Base-by-base conservation (phyloP, 495 filamentous ascomycete genomes). In the Penicillium cosmopolitanum region DNA sequence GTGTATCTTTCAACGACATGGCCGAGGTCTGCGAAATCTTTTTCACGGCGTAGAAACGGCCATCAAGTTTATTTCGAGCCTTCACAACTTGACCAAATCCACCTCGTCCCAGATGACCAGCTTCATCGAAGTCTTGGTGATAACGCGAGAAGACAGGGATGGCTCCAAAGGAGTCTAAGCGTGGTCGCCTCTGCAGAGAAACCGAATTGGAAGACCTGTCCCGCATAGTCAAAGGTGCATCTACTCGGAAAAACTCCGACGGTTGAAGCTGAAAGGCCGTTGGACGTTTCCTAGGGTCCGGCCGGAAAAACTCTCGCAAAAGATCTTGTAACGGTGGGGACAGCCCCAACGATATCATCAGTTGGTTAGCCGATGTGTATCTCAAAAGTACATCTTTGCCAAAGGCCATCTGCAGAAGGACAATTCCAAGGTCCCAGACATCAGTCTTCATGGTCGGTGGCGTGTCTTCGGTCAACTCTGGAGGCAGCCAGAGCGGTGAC, bases 11-110 rank as follows among this genome's bases (percentile, higher is more conserved):
- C 50, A 98, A 76, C 23, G 90, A 90, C 38, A 87, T 80, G 38
- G 89, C 82, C 16, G 92, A 91, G 51, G 87, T 88, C 61, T 93
- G 88, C 21, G 87, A 91, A 54, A 98, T 96, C 67, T 97, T 97
- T 72, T 98, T 98, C 61, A 98, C 87, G 4, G 95, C 95, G 80
- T 98, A 98, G 11, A 96, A 85, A 53, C 90, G 88, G 9, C 91
- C 91, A 73, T 98, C 94, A 7, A 97, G 83, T 72, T 93, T 96
- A 66, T 97, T 96, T 56, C 96, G 84, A 7, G 95, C 94, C 70
- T 94, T 93, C 44, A 98, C 92, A n/a, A 98, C 95, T 75, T 97
- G 90, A 31, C 96, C 95, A 73, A 96, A 98, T 2, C 94, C 96
- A 15, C 95, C 95, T 73, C 91, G 95, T 25, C 96, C 95, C 18